Evolutionary conservation across 495 filamentous ascomycete genomes (phyloP).

Genomic region (Hypomontagnella submonticulosa): DNA sequence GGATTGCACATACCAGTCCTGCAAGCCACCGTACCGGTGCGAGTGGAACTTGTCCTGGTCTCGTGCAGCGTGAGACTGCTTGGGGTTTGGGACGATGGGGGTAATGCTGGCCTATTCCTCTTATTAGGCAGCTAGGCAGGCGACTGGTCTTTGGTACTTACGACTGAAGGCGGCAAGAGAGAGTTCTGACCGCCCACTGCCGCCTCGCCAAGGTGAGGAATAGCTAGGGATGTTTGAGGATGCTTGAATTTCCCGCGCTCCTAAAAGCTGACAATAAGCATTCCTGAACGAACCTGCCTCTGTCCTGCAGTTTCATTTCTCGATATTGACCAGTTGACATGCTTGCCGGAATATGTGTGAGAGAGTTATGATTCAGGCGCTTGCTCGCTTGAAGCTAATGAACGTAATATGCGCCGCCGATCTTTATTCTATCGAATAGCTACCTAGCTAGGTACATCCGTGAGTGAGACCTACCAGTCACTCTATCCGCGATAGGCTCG

Average conservation of each 20-base stretch:
- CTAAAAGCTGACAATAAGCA: slow-evolving; percentile 36
- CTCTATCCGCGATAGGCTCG: slow-evolving; percentile 17
- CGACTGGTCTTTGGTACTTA: slow-evolving; percentile 18
- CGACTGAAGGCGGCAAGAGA: slow-evolving; percentile 32
- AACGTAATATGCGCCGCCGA: slow-evolving; percentile 37
- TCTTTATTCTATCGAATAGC: slow-evolving; percentile 27
- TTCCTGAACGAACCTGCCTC: slow-evolving; percentile 12
- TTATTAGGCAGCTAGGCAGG: slow-evolving; percentile 45
- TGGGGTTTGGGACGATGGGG: slow-evolving; percentile 41
- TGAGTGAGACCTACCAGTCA: slow-evolving; percentile 35
- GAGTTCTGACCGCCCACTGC: slow-evolving; percentile 39
- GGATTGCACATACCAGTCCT: slow-evolving; percentile 43
- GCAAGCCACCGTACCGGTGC: slow-evolving; percentile 44
- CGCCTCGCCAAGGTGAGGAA: slow-evolving; percentile 30
- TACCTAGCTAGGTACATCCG: slow-evolving; percentile 2
- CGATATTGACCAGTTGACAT: slow-evolving; percentile 33
- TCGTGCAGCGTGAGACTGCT: slow-evolving; percentile 46
- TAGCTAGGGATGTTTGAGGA: slow-evolving; percentile 19
- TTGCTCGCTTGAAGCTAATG: slow-evolving; percentile 39
- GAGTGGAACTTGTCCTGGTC: slow-evolving; percentile 37
- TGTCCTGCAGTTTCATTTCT: slow-evolving; percentile 40
- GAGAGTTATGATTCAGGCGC: slow-evolving; percentile 37
- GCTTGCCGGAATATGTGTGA: slow-evolving; percentile 25
- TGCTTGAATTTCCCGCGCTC: slow-evolving; percentile 37
- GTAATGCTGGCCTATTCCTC: slow-evolving; percentile 34